phyloP scores from a whole-genome alignment of 2,329 filamentous ascomycete genomes.

The Ustulina deusta region DNA sequence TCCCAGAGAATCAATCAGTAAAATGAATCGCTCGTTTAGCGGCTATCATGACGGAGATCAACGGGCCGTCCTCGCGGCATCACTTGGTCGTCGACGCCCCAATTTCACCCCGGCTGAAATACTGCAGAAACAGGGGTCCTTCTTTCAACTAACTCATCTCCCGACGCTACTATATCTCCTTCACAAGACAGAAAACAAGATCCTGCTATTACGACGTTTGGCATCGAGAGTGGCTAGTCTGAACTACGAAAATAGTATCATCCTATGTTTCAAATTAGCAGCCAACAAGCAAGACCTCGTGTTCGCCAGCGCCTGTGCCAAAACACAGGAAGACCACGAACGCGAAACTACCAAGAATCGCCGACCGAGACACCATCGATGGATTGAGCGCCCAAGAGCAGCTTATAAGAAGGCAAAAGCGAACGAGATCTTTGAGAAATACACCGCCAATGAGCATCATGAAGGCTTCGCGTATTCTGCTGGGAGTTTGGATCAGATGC shows the following conservation, averaged over 20 bases:
- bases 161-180: conserved; percentile 1
- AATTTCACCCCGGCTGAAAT: background rate
- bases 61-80: background rate
- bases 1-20: background rate
- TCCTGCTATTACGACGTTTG: background rate
- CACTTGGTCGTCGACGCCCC: conserved; percentile 1
- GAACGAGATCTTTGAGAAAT: background rate
- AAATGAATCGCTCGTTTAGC: background rate
- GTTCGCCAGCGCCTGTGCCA: background rate
- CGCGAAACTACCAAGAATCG: background rate
- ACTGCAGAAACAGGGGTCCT: background rate
- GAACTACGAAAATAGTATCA: conserved; percentile 15
- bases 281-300: background rate
- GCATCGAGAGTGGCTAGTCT: background rate
- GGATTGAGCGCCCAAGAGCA: background rate
- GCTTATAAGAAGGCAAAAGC: background rate
- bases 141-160: background rate
- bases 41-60: background rate
- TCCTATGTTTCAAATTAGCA: conserved; percentile 12
- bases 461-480: too few species aligned
- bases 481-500: too few species aligned
- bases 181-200: background rate
- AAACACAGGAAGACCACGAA: background rate
- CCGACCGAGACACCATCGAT: background rate
- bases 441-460: too few species aligned